A percentile compares a stretch with the other conserved stretches of the same genome.
These are phyloP conservation scores for Parietaria judaica DNA, from an alignment of 306 rosid genomes.

Conservation along the genomic window DNA sequence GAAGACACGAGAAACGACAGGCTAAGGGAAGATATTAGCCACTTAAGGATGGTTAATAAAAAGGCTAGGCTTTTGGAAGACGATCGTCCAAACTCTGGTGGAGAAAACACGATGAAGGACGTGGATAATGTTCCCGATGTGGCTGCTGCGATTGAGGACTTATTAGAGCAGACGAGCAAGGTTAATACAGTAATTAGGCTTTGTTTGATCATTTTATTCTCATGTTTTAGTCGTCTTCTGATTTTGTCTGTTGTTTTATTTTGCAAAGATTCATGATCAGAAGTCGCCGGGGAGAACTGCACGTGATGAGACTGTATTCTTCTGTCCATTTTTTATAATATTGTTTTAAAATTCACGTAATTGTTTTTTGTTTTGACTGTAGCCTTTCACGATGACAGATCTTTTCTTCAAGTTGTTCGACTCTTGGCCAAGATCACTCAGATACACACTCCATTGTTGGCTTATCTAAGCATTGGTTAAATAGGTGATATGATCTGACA, in stretches of 20 bases:
- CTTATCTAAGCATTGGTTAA: constrained; percentile 63
- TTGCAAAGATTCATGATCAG: constrained; percentile 63
- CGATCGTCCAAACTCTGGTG: constrained; percentile 30
- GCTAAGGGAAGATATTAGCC: constrained; percentile 27
- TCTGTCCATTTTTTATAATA: constrained; percentile 4
- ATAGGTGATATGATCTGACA: constrained; percentile 36
- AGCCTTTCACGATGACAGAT: constrained; percentile 57
- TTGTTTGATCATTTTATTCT: constrained; percentile 4
- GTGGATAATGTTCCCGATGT: constrained; percentile 70
- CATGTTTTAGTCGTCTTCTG: constrained; percentile 22
- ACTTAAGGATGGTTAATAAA: constrained; percentile 38
- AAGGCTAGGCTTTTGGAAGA: constrained; percentile 65
- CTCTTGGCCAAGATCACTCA: constrained; percentile 47
- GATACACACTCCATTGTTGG: constrained; percentile 51
- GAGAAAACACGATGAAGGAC: constrained; percentile 34
- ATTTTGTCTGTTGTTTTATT: constrained; percentile 16
- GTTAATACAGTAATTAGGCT: constrained; percentile 35
- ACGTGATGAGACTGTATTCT: constrained; percentile 64
- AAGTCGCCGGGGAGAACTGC: constrained; percentile 50
- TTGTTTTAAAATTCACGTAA: constrained; percentile 15
- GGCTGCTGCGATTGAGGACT: constrained; percentile 92
- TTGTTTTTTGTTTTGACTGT: constrained; percentile 16
- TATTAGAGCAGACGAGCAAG: constrained; percentile 92
- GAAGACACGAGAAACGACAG: constrained; percentile 31
- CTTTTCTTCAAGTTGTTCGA: constrained; percentile 52